Percentiles rank a stretch among this genome's conserved stretches.
Conservation (phyloP, 306 rosid species). For the Astragalus glycyphyllos region DNA sequence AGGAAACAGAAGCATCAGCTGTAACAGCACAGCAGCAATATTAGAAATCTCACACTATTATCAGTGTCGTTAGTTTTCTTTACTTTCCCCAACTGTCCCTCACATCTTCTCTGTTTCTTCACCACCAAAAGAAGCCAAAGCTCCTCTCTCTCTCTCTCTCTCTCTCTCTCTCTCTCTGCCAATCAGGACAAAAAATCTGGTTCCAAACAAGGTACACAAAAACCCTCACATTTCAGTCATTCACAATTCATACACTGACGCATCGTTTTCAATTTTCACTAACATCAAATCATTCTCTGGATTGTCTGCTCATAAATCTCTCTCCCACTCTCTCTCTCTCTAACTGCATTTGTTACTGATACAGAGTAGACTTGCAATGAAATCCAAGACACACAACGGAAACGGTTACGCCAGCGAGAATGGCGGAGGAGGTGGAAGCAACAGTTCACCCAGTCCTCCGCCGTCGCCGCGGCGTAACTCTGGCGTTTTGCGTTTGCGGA, state of each 20-base stretch:
- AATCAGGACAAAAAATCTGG: slow-evolving; percentile 4
- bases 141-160: slow-evolving; percentile 12
- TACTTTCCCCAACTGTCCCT: not conserved
- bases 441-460: slow-evolving; percentile 89
- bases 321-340: slow-evolving; percentile 6
- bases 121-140: slow-evolving; percentile 6
- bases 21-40: not conserved
- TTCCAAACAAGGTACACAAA: slow-evolving; percentile 16
- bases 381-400: slow-evolving; percentile 61
- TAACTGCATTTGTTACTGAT: not conserved
- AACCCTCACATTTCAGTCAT: not conserved
- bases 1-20: not conserved
- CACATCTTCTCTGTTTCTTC: not conserved
- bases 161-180: not conserved
- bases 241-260: not conserved
- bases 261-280: slow-evolving; percentile 25
- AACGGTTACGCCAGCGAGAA: slow-evolving; percentile 57
- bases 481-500: slow-evolving; percentile 55
- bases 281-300: not conserved
- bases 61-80: not conserved
- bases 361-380: slow-evolving; percentile 50
- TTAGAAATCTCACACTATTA: not conserved
- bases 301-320: slow-evolving; percentile 10
- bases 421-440: slow-evolving; percentile 50
- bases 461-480: slow-evolving; percentile 76